Conservation (phyloP, 73 alveolate genomes). For the Uronychia setigera region DNA sequence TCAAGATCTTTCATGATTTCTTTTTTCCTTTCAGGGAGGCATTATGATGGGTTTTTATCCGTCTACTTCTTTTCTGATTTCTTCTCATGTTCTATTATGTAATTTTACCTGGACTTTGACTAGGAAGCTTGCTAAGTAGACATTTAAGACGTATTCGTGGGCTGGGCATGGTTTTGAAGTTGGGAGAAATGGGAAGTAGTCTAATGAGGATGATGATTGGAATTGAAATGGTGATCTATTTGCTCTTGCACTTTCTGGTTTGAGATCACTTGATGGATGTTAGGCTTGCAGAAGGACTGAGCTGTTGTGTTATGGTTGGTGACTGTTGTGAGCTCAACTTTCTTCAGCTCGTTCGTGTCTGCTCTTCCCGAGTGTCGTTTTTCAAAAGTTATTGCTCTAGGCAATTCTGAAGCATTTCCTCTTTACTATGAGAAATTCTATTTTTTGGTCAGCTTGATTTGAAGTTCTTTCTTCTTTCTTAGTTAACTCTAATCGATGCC, state of each 20-base stretch:
- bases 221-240: neutral
- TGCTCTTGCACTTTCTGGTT: neutral
- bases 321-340: neutral
- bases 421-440: neutral
- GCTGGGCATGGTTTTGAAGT: neutral
- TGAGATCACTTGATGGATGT: neutral
- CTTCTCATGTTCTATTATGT: neutral
- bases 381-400: neutral
- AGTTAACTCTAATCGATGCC: neutral
- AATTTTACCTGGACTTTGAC: neutral
- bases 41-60: too few relatives aligned
- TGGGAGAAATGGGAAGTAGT: too few relatives aligned
- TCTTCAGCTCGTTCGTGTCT: neutral
- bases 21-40: constrained; percentile 46
- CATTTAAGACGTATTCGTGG: neutral
- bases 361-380: neutral
- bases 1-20: constrained; percentile 24
- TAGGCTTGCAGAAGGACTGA: neutral
- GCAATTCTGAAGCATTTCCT: neutral
- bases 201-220: neutral
- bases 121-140: neutral
- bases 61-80: neutral
- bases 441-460: neutral
- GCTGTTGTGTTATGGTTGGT: neutral
- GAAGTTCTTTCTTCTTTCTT: constrained; percentile 1